A percentile compares a stretch with the other conserved stretches of the same genome.
These are phyloP conservation scores for Debaryomyces prosopidis DNA, from an alignment of 805 yeast genomes.

Conservation along the genomic window DNA sequence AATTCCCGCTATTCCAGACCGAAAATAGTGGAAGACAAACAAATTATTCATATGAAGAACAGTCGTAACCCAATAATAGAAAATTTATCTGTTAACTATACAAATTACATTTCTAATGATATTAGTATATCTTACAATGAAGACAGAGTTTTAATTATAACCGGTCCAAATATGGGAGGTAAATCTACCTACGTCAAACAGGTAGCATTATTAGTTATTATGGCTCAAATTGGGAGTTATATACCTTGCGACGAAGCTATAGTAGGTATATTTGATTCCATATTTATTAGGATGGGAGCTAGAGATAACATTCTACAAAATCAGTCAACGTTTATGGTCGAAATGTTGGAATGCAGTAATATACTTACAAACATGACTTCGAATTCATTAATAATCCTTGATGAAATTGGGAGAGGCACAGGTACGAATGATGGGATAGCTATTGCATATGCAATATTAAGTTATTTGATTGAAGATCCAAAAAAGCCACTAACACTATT, in stretches of 20 bases:
- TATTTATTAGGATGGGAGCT: constrained; percentile 86
- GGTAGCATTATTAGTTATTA: constrained; percentile 64
- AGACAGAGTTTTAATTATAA: constrained; percentile 60
- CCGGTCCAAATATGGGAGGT: constrained; percentile 92
- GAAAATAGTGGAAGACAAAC: constrained; percentile 37
- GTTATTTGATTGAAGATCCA: constrained; percentile 47
- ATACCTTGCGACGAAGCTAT: constrained; percentile 65
- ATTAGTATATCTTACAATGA: constrained; percentile 47
- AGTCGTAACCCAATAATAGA: constrained; percentile 73
- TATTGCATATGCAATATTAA: constrained; percentile 71
- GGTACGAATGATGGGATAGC: constrained; percentile 71
- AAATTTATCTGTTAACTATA: constrained; percentile 30
- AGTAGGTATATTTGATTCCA: constrained; percentile 70
- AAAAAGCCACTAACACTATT: constrained; percentile 62
- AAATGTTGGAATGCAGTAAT: constrained; percentile 63
- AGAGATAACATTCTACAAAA: constrained; percentile 73
- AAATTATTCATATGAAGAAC: constrained; percentile 47
- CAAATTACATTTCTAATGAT: constrained; percentile 65
- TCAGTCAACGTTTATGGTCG: constrained; percentile 82
- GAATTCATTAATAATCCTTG: constrained; percentile 62
- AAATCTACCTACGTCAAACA: constrained; percentile 77
- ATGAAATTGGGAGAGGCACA: constrained; percentile 86
- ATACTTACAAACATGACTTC: constrained; percentile 55
- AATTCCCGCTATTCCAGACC: constrained; percentile 52
- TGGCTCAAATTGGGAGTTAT: constrained; percentile 78